These are phyloP conservation scores for Penicillium occitanis DNA, from an alignment of 2,329 filamentous ascomycete genomes.

Conservation along the genomic window DNA sequence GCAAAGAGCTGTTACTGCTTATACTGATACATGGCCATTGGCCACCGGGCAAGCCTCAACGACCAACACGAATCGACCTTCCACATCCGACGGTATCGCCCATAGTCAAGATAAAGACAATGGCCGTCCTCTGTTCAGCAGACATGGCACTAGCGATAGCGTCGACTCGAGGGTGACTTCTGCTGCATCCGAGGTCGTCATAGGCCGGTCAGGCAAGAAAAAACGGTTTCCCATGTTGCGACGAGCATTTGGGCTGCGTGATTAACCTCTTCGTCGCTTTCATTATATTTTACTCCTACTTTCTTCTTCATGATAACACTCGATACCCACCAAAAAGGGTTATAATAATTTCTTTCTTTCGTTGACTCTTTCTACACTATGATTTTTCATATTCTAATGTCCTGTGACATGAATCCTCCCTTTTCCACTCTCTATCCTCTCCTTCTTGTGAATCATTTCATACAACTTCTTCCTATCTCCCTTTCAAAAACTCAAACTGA, in stretches of 20 bases:
- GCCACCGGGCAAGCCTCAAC: neutral
- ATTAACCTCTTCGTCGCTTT: conserved; percentile 22
- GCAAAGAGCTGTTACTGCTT: conserved; percentile 1
- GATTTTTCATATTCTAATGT: neutral
- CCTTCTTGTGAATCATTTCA: conserved; percentile 14
- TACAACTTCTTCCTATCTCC: neutral
- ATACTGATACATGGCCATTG: conserved; percentile 12
- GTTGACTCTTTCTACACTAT: neutral
- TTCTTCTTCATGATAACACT: neutral
- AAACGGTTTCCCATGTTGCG: conserved; percentile 48
- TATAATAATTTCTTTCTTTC: neutral
- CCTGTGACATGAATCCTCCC: neutral
- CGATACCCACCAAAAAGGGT: neutral
- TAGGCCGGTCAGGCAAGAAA: conserved; percentile 42
- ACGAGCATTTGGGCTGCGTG: conserved; percentile 46
- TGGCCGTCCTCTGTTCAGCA: conserved; percentile 10
- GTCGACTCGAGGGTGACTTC: conserved; percentile 22
- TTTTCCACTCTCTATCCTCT: neutral
- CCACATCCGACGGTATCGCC: conserved; percentile 23
- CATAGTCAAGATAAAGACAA: conserved; percentile 9
- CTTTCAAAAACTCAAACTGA: neutral
- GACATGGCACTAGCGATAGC: conserved; percentile 21
- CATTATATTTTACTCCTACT: neutral
- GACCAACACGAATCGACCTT: conserved; percentile 5
- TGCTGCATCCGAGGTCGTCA: conserved; percentile 31